Evolutionary conservation across 129 eudicot species (phyloP), one percentile per base, ranked within the genome.

Genomic region (Pulicaria dysenterica): DNA sequence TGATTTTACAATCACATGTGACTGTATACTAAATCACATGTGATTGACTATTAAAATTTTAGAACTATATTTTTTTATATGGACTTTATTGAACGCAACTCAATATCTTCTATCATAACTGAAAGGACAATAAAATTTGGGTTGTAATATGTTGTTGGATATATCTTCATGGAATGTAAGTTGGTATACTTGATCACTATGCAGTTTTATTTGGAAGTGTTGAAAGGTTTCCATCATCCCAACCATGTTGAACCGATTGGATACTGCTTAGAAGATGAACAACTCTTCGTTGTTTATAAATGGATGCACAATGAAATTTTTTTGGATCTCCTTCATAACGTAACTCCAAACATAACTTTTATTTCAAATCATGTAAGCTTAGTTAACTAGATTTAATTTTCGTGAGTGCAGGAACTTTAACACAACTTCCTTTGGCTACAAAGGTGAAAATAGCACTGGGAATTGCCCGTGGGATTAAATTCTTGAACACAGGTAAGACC

Each of bases 381-480:
- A 24, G 2, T 72, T 43, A 51, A 53, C 41, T 6, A 0, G 34
- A 31, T 4, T 19, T 14, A 4, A 45, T 11, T 16, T 39, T 63
- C 3, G 5, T 40, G 16, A 36, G n/a, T 45, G 36, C 19, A 74
- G 72, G 72, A 62, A 5, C 6, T 40, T 9, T 63, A 51, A 4
- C 36, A 12, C 37, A 10, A 12, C 63, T 74, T 63, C 64, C 71
- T 1, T 50, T 74, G 54, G 64, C 12, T 17, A 62, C 43, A 19
- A 74, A 74, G 72, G 64, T 50, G 10, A 74, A 74, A 63, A 62
- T 49, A 39, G 16, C 36, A 13, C 15, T 63, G 17, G 78, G 71
- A 50, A 51, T 73, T 50, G 78, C 78, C 5, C 44, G 71, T 62
- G 78, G 64, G 55, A 17, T 62, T 6, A 51, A 16, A 50, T 74